Base-by-base conservation (phyloP, 2,329 filamentous ascomycete genomes). In the Trichoderma sp. region DNA sequence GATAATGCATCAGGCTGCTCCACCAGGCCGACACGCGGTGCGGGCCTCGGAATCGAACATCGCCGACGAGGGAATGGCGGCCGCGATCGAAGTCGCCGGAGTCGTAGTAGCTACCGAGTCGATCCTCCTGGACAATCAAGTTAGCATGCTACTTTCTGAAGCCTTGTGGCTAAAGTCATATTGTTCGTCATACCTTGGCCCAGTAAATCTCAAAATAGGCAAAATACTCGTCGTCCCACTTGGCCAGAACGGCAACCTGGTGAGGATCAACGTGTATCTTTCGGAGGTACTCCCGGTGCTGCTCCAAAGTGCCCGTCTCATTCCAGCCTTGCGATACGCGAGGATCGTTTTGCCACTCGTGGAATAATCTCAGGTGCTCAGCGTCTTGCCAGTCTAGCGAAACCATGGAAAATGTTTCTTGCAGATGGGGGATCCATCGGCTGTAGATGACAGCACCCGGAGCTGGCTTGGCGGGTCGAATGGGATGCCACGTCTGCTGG, bases 151-250 rank as follows among this genome's bases (percentile, higher is more conserved):
- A n/a, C 5, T 3, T 13, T 19, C 4, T n/a, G 4, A 24, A 4
- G 13, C 4, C 35, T 47, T 13, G 5, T 3, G 27, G 7, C 16
- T 19, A 6, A 24, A 4, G 16, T 14, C 11, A 13, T 19, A 13
- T n/a, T 19, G 11, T 31, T 52, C 14, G 10, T 72, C 79, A 70
- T 75, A 84, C 84, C 82, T 86, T 87, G 73, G 87, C 89, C 90
- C 90, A 93, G 78, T 93, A 94, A 1, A 94, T 83, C 78, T 95
- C 92, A 76, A 92, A 94, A 77, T 94, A 94, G 0, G 91, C 89
- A 77, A 94, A 94, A 59, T 83, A 86, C 2, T 84, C 85, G 35
- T 91, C 89, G 68, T 94, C 87, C 77, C 93, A 95, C 31, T 86
- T 85, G 7, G 89, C 92, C 70, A 94, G 82, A 57, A 94, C 82